Base-by-base conservation (phyloP, 1,139 yeast genomes). In the Suhomyces anneliseae region DNA sequence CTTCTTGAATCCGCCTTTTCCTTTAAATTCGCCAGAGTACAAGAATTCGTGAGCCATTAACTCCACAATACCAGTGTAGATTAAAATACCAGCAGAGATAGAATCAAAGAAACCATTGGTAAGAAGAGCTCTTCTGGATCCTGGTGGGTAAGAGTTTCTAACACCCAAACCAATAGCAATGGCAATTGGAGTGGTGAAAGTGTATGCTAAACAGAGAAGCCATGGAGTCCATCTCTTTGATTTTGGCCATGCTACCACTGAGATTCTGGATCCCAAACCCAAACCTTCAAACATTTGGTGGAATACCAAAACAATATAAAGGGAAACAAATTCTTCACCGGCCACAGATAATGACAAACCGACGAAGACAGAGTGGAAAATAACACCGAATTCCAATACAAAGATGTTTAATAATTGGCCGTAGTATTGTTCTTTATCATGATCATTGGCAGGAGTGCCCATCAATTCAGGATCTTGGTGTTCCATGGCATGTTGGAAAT, bases 211-310 rank as follows among this genome's bases (percentile, higher is more conserved):
- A 34, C 83, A 83, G 54, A 85, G 68, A 1, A 76, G 41, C 81
- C 85, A 85, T 14, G 92, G 90, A 27, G 83, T 74, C 54, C 57
- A 66, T 47, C 64, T 58, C 59, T 67, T 65, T 8, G 64, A 51
- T 27, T 66, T 62, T 29, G 88, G 86, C 90, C 93, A 88, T 34
- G 77, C 71, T 6, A 88, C 82, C 26, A 80, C 76, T 1, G 96
- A 90, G 48, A 90, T 76, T 64, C 97, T 80, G 7, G 96, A 81
- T 45, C 97, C 97, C 58, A 90, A 76, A 57, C 97, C 97, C 46
- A 90, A 75, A 47, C 97, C 97, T 73, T 90, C 97, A 65, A 90
- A 90, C 71, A 87, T 78, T 69, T 90, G 97, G 69, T 90, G 97
- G 79, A 90, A 90, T 3, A 87, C 84, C 46, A 90, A 67, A 14